A percentile compares a stretch with the other conserved stretches of the same genome.
Evolutionary conservation across 2,329 filamentous ascomycete species (phyloP).

Genomic region (Arthrobotrys sinensis): DNA sequence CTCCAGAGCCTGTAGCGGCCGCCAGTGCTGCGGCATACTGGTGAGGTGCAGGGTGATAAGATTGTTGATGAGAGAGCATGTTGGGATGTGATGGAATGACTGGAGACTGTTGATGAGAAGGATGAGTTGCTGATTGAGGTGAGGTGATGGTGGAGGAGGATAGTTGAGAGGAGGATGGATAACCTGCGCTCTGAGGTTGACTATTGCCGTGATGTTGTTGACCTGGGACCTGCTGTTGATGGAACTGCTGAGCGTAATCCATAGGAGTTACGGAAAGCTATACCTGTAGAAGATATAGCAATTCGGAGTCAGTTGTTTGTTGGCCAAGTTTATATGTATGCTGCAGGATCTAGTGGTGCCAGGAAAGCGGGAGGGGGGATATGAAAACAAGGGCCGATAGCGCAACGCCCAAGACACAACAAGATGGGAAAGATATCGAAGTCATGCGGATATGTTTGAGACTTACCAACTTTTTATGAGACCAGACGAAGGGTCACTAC

Average conservation of each 20-base stretch:
- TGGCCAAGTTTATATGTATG: constrained; percentile 52
- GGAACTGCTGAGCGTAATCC: constrained; percentile 62
- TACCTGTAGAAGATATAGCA: constrained; percentile 61
- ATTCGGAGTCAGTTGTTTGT: constrained; percentile 44
- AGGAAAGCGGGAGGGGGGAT: constrained; percentile 33
- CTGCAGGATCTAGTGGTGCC: constrained; percentile 58
- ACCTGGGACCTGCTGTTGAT: constrained; percentile 61
- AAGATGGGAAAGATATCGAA: constrained; percentile 36
- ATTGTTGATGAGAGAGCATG: constrained; percentile 58
- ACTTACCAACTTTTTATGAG: constrained; percentile 61
- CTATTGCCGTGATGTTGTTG: constrained; percentile 58
- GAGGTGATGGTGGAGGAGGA: constrained; percentile 53
- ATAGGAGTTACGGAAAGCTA: constrained; percentile 62
- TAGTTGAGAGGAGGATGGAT: constrained; percentile 51
- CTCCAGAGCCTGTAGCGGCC: constrained; percentile 56
- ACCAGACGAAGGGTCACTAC: constrained; percentile 61
- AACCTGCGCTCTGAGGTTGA: constrained; percentile 56
- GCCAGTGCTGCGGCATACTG: constrained; percentile 60
- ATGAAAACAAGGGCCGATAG: constrained; percentile 55
- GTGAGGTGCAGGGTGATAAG: constrained; percentile 59
- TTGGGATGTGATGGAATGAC: constrained; percentile 54
- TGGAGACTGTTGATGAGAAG: constrained; percentile 59
- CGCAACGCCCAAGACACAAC: constrained; percentile 55
- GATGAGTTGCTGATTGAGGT: constrained; percentile 59
- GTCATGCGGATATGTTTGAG: constrained; percentile 52